Conservation (phyloP, 768 basidiomycete species). For the Suillus tomentosus region DNA sequence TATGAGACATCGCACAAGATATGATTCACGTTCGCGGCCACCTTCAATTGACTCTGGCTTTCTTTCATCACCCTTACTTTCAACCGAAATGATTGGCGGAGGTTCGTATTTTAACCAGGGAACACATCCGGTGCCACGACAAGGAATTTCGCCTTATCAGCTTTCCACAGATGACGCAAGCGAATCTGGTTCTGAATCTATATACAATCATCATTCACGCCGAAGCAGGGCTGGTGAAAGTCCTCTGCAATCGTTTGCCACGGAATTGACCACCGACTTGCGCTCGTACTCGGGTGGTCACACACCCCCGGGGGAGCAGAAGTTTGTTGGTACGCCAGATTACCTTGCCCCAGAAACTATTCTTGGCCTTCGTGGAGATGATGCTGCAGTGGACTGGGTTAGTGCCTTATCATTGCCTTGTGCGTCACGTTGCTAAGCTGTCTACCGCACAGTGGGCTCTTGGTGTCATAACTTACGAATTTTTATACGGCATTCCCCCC, state of each 20-base stretch:
- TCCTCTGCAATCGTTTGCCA: conserved; percentile 84
- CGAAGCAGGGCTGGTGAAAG: conserved; percentile 63
- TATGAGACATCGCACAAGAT: conserved; percentile 53
- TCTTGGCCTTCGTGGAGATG: conserved; percentile 92
- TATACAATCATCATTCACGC: conserved; percentile 62
- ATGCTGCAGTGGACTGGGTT: conserved; percentile 97
- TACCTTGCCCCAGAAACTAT: conserved; percentile 97
- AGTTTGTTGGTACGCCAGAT: conserved; percentile 97
- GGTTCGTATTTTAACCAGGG: conserved; percentile 84
- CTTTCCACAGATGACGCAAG: conserved; percentile 76
- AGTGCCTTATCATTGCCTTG: conserved; percentile 30
- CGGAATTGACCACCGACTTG: conserved; percentile 80
- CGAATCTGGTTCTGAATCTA: conserved; percentile 86
- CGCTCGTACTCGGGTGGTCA: conserved; percentile 65
- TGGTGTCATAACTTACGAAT: conserved; percentile 98
- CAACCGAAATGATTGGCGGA: conserved; percentile 54
- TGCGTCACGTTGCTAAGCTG: conserved; percentile 18
- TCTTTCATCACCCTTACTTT: conserved; percentile 73
- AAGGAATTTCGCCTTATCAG: conserved; percentile 66
- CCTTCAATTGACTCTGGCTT: conserved; percentile 82
- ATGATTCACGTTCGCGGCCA: conserved; percentile 73
- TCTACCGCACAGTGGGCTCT: conserved; percentile 81
- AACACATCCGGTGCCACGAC: conserved; percentile 56
- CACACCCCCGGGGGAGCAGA: conserved; percentile 83
- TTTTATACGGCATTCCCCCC: conserved; percentile 94